Percentiles rank a stretch among this genome's conserved stretches.
Conservation (phyloP, 73 alveolate species). For the Paramecium caudatum region DNA sequence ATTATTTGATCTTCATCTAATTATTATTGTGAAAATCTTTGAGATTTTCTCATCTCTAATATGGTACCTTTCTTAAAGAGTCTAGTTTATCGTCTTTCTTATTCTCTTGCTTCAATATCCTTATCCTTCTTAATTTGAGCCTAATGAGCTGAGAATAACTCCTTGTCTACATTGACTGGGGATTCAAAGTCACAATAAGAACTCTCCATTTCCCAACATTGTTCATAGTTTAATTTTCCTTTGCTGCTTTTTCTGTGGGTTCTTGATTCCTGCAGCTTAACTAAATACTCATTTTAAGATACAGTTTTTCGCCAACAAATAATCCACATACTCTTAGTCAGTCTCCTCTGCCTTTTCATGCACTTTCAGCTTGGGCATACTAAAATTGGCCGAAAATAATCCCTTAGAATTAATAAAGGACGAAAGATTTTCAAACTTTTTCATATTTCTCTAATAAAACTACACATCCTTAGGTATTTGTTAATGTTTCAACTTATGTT, state of each 20-base stretch:
- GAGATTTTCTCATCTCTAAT: neutral
- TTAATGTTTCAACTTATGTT: constrained; percentile 36
- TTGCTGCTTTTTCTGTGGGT: neutral
- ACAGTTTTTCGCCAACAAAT: constrained; percentile 29
- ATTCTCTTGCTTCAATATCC: neutral
- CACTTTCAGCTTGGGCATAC: constrained; percentile 38
- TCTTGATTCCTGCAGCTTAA: neutral
- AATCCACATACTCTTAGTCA: constrained; percentile 8
- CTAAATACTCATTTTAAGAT: neutral
- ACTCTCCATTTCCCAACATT: constrained; percentile 17
- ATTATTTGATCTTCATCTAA: neutral
- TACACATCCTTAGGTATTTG: constrained; percentile 52
- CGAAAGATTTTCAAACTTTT: constrained; percentile 61
- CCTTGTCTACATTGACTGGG: neutral
- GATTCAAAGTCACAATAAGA: constrained; percentile 40
- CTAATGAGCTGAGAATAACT: neutral
- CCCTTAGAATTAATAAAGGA: constrained; percentile 46
- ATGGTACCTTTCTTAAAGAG: neutral
- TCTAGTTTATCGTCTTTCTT: neutral
- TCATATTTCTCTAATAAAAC: constrained; percentile 56
- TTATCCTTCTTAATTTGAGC: constrained; percentile 19
- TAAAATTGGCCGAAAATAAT: neutral
- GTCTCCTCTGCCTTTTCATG: neutral
- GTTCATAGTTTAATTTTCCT: neutral
- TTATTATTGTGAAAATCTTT: neutral